phyloP scores from a whole-genome alignment of 2,329 filamentous ascomycete genomes.

The Ascochyta clinopodiicola region DNA sequence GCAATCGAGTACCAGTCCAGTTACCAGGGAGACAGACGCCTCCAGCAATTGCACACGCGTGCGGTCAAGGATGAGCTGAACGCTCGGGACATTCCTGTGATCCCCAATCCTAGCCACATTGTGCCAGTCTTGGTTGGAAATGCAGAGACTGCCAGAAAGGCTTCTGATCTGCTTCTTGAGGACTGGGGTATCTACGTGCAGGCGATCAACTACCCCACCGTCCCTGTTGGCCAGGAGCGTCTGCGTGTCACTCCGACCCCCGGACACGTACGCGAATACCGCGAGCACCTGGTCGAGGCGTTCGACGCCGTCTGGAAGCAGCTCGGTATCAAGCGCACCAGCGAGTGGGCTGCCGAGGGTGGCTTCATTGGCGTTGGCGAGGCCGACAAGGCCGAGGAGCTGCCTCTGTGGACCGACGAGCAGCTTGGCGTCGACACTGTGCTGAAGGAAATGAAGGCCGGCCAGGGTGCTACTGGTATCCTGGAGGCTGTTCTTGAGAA shows the following conservation, averaged over 20 bases:
- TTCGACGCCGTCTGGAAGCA: conserved; percentile 88
- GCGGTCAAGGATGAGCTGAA: conserved; percentile 86
- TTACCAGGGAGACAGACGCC: conserved; percentile 82
- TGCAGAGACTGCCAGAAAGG: conserved; percentile 88
- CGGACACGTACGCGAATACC: conserved; percentile 83
- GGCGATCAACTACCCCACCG: conserved; percentile 98
- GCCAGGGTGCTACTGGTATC: conserved; percentile 52
- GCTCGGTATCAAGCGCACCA: conserved; percentile 89
- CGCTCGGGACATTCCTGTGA: conserved; percentile 87
- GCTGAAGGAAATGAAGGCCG: conserved; percentile 60
- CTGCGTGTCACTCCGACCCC: conserved; percentile 96
- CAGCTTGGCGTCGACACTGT: conserved; percentile 77
- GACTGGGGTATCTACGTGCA: conserved; percentile 97
- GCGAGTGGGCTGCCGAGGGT: conserved; percentile 87
- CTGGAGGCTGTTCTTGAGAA: conserved; percentile 58
- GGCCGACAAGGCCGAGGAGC: conserved; percentile 62
- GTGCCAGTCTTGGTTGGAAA: conserved; percentile 93
- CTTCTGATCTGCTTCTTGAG: conserved; percentile 88
- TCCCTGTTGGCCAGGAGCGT: conserved; percentile 96
- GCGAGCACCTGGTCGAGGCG: conserved; percentile 82
- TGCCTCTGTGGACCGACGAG: conserved; percentile 88
- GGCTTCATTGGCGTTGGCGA: conserved; percentile 95
- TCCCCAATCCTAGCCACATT: conserved; percentile 97
- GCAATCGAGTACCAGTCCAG: conserved; percentile 94
- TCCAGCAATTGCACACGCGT: conserved; percentile 96